Evolutionary conservation across 352 stramenopile species (phyloP), one percentile per base, ranked within the genome.

Genomic region (Phytophthora agathidicida): DNA sequence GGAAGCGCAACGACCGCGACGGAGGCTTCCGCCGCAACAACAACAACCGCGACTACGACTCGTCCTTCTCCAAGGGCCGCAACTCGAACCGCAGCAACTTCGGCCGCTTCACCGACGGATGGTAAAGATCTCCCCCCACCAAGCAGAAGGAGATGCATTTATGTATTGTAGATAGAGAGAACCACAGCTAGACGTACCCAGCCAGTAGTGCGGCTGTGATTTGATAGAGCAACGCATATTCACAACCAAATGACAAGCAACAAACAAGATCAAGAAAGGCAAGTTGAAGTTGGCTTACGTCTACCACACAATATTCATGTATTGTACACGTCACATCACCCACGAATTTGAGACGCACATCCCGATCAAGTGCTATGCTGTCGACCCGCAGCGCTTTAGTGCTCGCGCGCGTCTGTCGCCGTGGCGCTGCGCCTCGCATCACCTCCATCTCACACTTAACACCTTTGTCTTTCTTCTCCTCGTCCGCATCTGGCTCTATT

Each of bases 41-140:
- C 19, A 57, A 39, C 47, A 59, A 47, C 27, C 47, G 60, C 42
- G 68, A 53, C 56, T 80, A 77, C 45, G 77, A 89, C 53, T 73
- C 69, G 43, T 67, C 60, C 22, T 91, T 89, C 59, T 83, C 71
- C n/a, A 75, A 79, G 27, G 71, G 68, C 33, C 39, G 59, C 30
- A 61, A 54, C 17, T 68, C 56, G 30, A 73, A 49, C 37, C 55
- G 58, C 36, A 67, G 46, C 52, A 63, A 37, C 43, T 75, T 69
- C 19, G 67, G 67, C 13, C 67, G 67, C 47, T 75, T 72, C 45
- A 54, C 45, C 5, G 67, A 75, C 1, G 47, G 59, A 2, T 75
- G 50, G 66, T 68, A 68, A 55, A 52, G 19, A 23, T 4, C 4
- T 33, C 37, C 16, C n/a, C 31, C 31, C 13, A 32, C 26, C 20